Evolutionary conservation across 805 yeast species (phyloP).

Genomic region (Komagataella ulmi): DNA sequence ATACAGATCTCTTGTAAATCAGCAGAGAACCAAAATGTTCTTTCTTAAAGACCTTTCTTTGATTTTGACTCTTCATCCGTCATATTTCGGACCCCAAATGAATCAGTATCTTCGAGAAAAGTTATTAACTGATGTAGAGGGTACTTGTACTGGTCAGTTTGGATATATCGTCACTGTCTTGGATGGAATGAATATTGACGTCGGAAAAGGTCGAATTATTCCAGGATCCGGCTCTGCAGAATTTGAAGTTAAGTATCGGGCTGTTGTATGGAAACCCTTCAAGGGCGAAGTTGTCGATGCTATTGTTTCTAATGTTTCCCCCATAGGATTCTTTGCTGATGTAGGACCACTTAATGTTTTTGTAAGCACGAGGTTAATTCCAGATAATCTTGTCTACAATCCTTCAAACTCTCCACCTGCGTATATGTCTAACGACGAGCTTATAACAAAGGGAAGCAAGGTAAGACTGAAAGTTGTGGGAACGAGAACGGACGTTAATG

Average conservation of each 20-base stretch:
- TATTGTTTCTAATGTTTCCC: conserved; percentile 84
- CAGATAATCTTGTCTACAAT: conserved; percentile 84
- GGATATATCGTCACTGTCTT: conserved; percentile 94
- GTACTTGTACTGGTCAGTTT: conserved; percentile 97
- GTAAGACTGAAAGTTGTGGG: conserved; percentile 94
- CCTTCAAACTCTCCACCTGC: conserved; percentile 99
- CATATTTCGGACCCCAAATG: conserved; percentile 97
- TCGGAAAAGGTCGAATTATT: conserved; percentile 84
- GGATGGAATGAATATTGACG: conserved; percentile 89
- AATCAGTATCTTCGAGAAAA: conserved; percentile 84
- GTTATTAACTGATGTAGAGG: conserved; percentile 90
- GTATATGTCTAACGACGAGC: conserved; percentile 88
- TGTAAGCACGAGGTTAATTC: conserved; percentile 88
- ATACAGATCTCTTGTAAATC: not conserved
- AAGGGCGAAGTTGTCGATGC: conserved; percentile 99
- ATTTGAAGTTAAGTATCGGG: conserved; percentile 90
- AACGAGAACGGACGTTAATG: conserved; percentile 93
- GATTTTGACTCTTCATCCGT: conserved; percentile 89
- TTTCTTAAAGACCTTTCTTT: conserved; percentile 70
- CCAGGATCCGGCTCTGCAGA: conserved; percentile 93
- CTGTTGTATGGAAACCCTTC: conserved; percentile 97
- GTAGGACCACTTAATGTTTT: conserved; percentile 95
- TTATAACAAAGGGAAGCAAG: conserved; percentile 86
- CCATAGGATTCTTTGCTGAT: conserved; percentile 94
- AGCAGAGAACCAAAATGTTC: conserved; percentile 3